Evolutionary conservation across 2,329 filamentous ascomycete species (phyloP), one percentile per base, ranked within the genome.

Genomic region (Curvularia sp.): DNA sequence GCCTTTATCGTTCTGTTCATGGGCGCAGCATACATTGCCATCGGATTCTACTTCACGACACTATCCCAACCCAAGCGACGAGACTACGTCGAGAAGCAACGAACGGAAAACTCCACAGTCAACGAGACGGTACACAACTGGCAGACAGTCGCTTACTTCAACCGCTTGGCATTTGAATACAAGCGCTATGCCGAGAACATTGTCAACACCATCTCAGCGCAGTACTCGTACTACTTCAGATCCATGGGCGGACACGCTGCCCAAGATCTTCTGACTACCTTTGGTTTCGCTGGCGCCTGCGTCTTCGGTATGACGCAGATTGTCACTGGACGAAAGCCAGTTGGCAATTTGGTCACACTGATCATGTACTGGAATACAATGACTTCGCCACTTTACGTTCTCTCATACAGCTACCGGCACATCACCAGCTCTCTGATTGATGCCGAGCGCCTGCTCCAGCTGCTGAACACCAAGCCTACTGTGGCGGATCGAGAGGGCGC

Each of bases 281-380:
- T 83, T 42, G 82, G 82, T 2, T 79, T 85, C 54, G 66, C 84
- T 39, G 75, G 80, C 60, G 80, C 79, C 63, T 77, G 81, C 69
- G 71, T 85, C 49, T 78, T 87, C 13, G 85, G 84, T 3, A 80
- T 83, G 7, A 81, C 82, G 55, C 80, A 84, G 60, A 82, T 88
- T 32, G 75, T 80, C 0, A 77, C 78, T 36, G 82, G 82, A 0
- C 69, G 73, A 8, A 81, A 80, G 43, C 79, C 82, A 0, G 78
- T 88, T 12, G 87, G 87, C 39, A 83, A 83, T 58, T 87, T 91
- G 60, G 84, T 90, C 4, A 87, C 87, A 18, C 74, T 91, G 25
- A 78, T 89, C 15, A 82, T 84, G 32, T 91, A 90, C 73, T 91
- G 88, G 88, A 57, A 67, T 18, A 75, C 74, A 0, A 77, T 81